Conservation (phyloP, 2,329 filamentous ascomycete species). For the Pyricularia pennisetigena region DNA sequence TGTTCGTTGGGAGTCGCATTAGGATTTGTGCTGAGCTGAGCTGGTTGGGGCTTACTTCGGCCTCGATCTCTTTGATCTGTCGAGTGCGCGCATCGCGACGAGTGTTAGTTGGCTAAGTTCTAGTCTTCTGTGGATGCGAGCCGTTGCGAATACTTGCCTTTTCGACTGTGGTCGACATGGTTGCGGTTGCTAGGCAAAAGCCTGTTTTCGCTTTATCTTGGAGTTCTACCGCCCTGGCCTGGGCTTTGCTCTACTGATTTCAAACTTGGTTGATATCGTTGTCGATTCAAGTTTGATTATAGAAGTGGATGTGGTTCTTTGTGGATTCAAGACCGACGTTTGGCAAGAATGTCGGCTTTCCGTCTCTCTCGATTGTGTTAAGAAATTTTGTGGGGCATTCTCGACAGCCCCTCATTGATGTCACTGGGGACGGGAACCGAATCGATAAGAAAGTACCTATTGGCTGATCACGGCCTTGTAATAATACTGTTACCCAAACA, state of each 20-base stretch:
- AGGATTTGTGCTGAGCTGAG: slow-evolving; percentile 3
- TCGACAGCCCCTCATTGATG: background rate
- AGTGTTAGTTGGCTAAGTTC: slow-evolving; percentile 18
- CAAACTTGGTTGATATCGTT: too few relatives aligned
- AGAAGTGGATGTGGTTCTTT: background rate
- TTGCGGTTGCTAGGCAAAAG: slow-evolving; percentile 24
- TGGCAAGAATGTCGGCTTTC: background rate
- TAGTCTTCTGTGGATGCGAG: slow-evolving; percentile 6
- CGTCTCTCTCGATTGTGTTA: background rate
- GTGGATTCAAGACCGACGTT: background rate
- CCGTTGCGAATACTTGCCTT: slow-evolving; percentile 51
- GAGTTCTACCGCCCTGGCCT: background rate
- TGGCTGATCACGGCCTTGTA: too few relatives aligned
- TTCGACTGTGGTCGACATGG: slow-evolving; percentile 94
- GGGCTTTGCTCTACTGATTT: background rate
- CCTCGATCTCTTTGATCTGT: slow-evolving; percentile 93
- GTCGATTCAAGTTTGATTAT: background rate
- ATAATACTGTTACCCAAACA: background rate
- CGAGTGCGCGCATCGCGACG: slow-evolving; percentile 8
- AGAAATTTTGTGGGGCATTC: slow-evolving; percentile 2
- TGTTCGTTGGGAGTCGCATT: background rate
- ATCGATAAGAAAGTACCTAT: background rate
- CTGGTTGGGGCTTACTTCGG: slow-evolving; percentile 55
- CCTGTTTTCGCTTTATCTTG: background rate
- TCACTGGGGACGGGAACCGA: background rate